Conservation (phyloP, 1,139 yeast species). For the Eremothecium cymbalariae region DNA sequence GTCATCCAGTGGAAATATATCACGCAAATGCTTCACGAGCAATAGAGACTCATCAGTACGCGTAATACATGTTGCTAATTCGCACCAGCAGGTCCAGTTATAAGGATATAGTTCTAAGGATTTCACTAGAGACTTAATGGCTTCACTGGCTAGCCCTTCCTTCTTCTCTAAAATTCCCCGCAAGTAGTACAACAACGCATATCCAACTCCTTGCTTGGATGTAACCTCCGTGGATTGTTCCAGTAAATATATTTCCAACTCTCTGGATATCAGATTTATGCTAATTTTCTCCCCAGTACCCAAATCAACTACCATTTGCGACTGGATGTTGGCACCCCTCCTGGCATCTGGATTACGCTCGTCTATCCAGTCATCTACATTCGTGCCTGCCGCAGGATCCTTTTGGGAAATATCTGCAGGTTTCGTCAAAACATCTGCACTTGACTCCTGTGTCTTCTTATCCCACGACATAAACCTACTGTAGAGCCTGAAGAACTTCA, state of each 20-base stretch:
- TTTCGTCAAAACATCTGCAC: slow-evolving; percentile 48
- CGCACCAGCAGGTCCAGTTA: slow-evolving; percentile 95
- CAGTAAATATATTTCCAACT: slow-evolving; percentile 35
- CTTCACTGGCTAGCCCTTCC: slow-evolving; percentile 51
- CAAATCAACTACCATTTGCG: slow-evolving; percentile 8
- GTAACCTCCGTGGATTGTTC: slow-evolving; percentile 27
- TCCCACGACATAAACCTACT: slow-evolving; percentile 67
- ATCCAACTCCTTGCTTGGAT: slow-evolving; percentile 14
- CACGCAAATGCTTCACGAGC: slow-evolving; percentile 38
- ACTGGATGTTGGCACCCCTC: slow-evolving; percentile 6
- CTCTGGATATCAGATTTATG: slow-evolving; percentile 36
- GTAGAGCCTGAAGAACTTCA: slow-evolving; percentile 60
- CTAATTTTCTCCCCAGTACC: slow-evolving; percentile 23
- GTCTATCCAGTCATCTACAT: slow-evolving; percentile 8
- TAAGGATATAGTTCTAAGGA: slow-evolving; percentile 59
- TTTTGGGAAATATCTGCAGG: slow-evolving; percentile 18
- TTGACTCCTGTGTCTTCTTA: slow-evolving; percentile 61
- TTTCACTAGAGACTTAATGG: slow-evolving; percentile 49
- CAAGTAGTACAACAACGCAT: slow-evolving; percentile 53
- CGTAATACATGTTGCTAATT: slow-evolving; percentile 56
- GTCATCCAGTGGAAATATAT: slow-evolving; percentile 26
- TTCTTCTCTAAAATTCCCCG: slow-evolving; percentile 57
- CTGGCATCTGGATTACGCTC: slow-evolving; percentile 4
- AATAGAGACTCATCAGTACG: slow-evolving; percentile 55
- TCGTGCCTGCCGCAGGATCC: slow-evolving; percentile 10